Evolutionary conservation across 192 early-diverging fungal genomes (phyloP).

Genomic region (Rhizophagus clarus): DNA sequence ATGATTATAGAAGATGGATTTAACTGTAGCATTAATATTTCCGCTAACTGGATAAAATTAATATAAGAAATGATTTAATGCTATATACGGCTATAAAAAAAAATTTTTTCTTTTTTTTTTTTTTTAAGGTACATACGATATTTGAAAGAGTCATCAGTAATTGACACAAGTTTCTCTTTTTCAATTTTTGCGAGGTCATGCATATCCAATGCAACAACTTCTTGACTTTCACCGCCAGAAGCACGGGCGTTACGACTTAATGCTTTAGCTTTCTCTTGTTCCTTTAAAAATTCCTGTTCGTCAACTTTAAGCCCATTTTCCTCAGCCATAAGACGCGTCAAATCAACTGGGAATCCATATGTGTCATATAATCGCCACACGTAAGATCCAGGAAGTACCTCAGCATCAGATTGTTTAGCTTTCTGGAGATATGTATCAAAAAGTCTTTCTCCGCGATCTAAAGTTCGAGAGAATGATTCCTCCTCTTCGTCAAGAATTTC

Average conservation of each 20-base stretch:
- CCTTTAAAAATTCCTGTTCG: conserved; percentile 78
- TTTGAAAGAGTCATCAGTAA: conserved; percentile 87
- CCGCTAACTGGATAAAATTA: conserved; percentile 47
- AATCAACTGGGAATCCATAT: conserved; percentile 97
- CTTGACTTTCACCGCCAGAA: conserved; percentile 52
- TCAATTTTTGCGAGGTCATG: conserved; percentile 89
- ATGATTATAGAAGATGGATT: conserved; percentile 74
- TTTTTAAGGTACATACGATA: conserved; percentile 70
- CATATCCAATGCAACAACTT: conserved; percentile 81
- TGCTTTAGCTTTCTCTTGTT: conserved; percentile 79
- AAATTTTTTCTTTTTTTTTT: background rate
- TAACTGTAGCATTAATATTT: conserved; percentile 73
- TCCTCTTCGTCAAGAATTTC: conserved; percentile 97
- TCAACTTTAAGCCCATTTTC: conserved; percentile 86
- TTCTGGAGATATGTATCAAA: conserved; percentile 78
- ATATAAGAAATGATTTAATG: conserved; percentile 1
- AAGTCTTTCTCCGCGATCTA: conserved; percentile 95
- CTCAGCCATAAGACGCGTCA: conserved; percentile 98
- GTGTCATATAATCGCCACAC: conserved; percentile 99
- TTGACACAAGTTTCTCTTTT: conserved; percentile 66
- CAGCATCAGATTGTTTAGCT: conserved; percentile 63
- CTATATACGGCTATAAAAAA: background rate
- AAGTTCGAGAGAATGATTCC: conserved; percentile 89
- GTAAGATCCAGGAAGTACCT: conserved; percentile 77
- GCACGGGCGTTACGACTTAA: conserved; percentile 62